Base-by-base conservation (phyloP, 2,329 filamentous ascomycete genomes). In the Fusarium domesticum region DNA sequence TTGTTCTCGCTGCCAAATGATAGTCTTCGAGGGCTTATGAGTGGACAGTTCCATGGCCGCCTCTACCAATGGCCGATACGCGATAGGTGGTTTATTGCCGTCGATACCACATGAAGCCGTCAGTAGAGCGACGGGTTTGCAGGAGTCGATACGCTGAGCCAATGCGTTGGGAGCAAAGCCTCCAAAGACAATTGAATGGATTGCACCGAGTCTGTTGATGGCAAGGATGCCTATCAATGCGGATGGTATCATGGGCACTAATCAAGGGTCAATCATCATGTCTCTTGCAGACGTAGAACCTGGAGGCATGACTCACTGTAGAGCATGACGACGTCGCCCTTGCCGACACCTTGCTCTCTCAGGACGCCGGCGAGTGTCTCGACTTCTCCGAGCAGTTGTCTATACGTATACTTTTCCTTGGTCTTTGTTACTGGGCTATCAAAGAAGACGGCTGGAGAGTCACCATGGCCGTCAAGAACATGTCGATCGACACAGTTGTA, bases 51-150 rank as follows among this genome's bases (percentile, higher is more conserved):
- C 63, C 36, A 92, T 72, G 1, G 89, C 90, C 28, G 84, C 87
- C 51, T 85, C 79, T 37, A 96, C 83, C 55, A 95, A 80, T 1
- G 83, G 80, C 53, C 81, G 77, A 66, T 96, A 96, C n/a, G 80
- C 70, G 47, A 88, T 76, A 1, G 89, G 84, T 1, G 86, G 85
- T 66, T 95, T 95, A 39, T 75, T 75, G 4, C 90, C 91, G 58
- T 96, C 91, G 43, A 96, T 91, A 25, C 91, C 91, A 66, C 91
- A 96, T 7, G 89, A 95, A 1, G 91, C 90, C 1, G 91, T 96
- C 64, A 96, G 78, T 37, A 96, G 81, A 8, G 79, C 83, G 7
- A 80, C 79, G 6, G 91, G 89, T 25, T 78, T 78, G 6, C 86
- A 89, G 0, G 87, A 86, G 39, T 95, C 89, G 54, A 97, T 95